phyloP scores from a whole-genome alignment of 2,329 filamentous ascomycete genomes.

The Beauveria varroae region DNA sequence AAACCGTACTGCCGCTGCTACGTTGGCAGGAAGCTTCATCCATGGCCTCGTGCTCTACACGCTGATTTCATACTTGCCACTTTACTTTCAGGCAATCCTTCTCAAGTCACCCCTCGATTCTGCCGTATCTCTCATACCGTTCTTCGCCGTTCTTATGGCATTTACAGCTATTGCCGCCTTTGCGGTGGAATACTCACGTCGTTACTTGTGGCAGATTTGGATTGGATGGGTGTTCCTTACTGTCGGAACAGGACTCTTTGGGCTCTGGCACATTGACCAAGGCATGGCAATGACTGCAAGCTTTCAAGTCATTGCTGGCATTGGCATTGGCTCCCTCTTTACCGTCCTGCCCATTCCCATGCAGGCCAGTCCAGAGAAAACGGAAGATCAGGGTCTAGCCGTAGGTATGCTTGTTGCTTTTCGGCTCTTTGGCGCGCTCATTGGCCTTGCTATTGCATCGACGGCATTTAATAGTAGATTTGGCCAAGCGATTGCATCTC shows the following conservation, averaged over 20 bases:
- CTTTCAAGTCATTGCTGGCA: not conserved
- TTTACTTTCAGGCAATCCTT: conserved; percentile 27
- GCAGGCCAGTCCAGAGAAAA: not conserved
- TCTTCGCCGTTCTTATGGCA: conserved; percentile 14
- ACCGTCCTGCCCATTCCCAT: not conserved
- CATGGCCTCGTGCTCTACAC: conserved; percentile 25
- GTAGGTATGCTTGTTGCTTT: not conserved
- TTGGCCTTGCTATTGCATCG: not conserved
- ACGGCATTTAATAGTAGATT: not conserved
- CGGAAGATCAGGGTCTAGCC: not conserved
- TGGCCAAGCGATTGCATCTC: not conserved
- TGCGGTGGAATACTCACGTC: not conserved
- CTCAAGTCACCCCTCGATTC: conserved; percentile 21
- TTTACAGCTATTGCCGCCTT: conserved; percentile 8
- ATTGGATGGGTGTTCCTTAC: not conserved
- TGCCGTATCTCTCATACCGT: conserved; percentile 22
- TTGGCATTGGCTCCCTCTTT: not conserved
- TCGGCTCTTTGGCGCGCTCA: not conserved
- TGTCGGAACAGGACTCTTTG: not conserved
- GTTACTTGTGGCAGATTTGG: not conserved
- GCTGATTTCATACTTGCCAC: conserved; percentile 24
- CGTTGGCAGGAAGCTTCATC: conserved; percentile 20
- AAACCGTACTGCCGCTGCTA: conserved; percentile 17
- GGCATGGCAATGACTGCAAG: not conserved
- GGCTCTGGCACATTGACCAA: not conserved